A percentile compares a stretch with the other conserved stretches of the same genome.
phyloP scores from a whole-genome alignment of 2,329 filamentous ascomycete genomes.

The Rhynchosporium agropyri region DNA sequence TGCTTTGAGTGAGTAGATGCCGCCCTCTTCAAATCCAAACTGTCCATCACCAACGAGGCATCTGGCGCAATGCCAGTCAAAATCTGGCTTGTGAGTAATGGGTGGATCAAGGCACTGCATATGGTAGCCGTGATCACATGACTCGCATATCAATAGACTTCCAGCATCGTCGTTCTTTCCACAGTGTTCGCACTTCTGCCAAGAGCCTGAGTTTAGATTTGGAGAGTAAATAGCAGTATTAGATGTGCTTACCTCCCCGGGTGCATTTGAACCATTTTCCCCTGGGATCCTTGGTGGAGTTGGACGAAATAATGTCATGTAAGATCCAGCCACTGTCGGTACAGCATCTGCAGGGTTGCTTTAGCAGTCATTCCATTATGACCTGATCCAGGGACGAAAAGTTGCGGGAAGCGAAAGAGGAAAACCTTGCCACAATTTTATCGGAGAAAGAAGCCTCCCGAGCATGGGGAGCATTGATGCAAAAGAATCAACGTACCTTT shows the following conservation, averaged over 20 bases:
- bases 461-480: conserved; percentile 9
- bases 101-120: conserved; percentile 87
- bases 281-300: conserved; percentile 68
- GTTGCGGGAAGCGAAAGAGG: conserved; percentile 27
- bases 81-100: conserved; percentile 73
- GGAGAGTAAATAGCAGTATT: conserved; percentile 51
- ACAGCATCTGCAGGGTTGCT: conserved; percentile 55
- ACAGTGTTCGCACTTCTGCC: conserved; percentile 81
- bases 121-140: conserved; percentile 88
- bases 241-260: conserved; percentile 57
- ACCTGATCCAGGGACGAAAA: conserved; percentile 28
- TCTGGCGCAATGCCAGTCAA: conserved; percentile 94
- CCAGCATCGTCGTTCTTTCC: conserved; percentile 74
- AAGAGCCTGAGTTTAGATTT: conserved; percentile 39
- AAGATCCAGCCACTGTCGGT: conserved; percentile 90
- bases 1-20: conserved; percentile 89
- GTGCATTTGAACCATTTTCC: conserved; percentile 46
- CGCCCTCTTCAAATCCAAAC: conserved; percentile 96
- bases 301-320: conserved; percentile 93
- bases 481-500: conserved; percentile 64
- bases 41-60: conserved; percentile 96
- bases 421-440: conserved; percentile 30
- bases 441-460: conserved; percentile 16
- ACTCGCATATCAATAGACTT: conserved; percentile 80
- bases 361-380: conserved; percentile 42